Base-by-base conservation (phyloP, 2,329 filamentous ascomycete species). In the Botryotinia narcissicola region DNA sequence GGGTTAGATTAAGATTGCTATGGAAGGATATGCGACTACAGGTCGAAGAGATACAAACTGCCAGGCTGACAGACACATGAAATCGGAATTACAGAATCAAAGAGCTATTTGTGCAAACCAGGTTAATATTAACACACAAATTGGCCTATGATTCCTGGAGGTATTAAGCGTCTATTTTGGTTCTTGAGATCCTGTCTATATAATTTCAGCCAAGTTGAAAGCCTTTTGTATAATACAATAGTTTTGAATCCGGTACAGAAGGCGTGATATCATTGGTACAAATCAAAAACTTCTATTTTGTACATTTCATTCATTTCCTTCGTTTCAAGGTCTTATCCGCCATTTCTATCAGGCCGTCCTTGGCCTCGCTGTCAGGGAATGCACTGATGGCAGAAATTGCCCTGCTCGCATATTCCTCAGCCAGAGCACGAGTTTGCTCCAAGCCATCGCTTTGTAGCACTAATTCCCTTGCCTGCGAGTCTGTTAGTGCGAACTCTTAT, bases 281-380 rank as follows among this genome's bases (percentile, higher is more conserved):
- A 70, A 46, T 35, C 40, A 44, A 32, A 66, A 64, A 60, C 60
- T 62, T 54, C 48, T 63, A 37, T 54, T 61, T 61, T n/a, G 9
- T 61, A 62, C 64, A 70, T 62, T 60, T 70, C 29, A 22, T n/a
- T 73, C 44, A 98, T 83, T 97, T 98, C 82, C 94, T 88, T 80
- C 95, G 88, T 83, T 94, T 91, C 85, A 97, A 89, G 25, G 95
- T 94, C 85, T 97, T 98, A 78, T 91, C 88, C 78, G 94, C 97
- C 93, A 98, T 98, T 80, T 98, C 94, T 63, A 97, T 86, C 59
- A 99, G 86, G 0, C 95, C 95, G 44, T 92, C 89, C 85, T 97
- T 98, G 74, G 96, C 96, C 77, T 98, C 95, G 81, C 94, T 95
- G n/a, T 95, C 91, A 10, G 96, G 96, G 83, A 99, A 97, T 63